phyloP scores from a whole-genome alignment of 495 filamentous ascomycete genomes.

The Cudoniella acicularis region DNA sequence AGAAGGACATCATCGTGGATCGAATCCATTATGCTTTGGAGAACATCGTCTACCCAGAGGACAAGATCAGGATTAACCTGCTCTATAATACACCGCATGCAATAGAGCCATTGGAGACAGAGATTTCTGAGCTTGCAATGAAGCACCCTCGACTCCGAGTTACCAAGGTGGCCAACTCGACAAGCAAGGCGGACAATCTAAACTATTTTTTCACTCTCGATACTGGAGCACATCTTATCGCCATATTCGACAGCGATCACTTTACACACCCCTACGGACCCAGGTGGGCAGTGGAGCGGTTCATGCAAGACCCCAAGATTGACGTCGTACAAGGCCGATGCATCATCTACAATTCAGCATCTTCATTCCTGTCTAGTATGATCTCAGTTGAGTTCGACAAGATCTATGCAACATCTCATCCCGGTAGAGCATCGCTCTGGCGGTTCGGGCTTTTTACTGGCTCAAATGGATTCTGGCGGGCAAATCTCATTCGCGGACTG shows the following conservation, averaged over 20 bases:
- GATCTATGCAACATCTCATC: constrained; percentile 41
- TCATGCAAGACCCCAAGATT: constrained; percentile 27
- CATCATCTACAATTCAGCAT: constrained; percentile 35
- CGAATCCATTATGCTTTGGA: constrained; percentile 34
- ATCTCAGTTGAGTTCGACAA: constrained; percentile 41
- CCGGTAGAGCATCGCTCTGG: constrained; percentile 33
- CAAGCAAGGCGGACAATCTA: constrained; percentile 39
- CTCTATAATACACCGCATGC: constrained; percentile 37
- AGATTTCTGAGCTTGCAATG: constrained; percentile 24
- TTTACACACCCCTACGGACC: constrained; percentile 36
- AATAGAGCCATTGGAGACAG: constrained; percentile 33
- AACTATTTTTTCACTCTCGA: constrained; percentile 36
- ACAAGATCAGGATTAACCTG: constrained; percentile 36
- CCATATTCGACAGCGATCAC: constrained; percentile 41
- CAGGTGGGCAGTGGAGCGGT: constrained; percentile 38
- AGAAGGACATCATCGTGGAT: constrained; percentile 40
- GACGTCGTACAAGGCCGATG: constrained; percentile 41
- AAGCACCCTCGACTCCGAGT: constrained; percentile 28
- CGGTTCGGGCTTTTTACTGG: constrained; percentile 39
- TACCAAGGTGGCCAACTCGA: constrained; percentile 36
- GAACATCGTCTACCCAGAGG: constrained; percentile 33
- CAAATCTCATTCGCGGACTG: constrained; percentile 31
- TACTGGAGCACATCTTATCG: constrained; percentile 32
- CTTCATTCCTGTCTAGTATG: constrained; percentile 31
- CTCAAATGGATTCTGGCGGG: constrained; percentile 38